Base-by-base conservation (phyloP, 2,329 filamentous ascomycete genomes). In the Diaporthe destruens region DNA sequence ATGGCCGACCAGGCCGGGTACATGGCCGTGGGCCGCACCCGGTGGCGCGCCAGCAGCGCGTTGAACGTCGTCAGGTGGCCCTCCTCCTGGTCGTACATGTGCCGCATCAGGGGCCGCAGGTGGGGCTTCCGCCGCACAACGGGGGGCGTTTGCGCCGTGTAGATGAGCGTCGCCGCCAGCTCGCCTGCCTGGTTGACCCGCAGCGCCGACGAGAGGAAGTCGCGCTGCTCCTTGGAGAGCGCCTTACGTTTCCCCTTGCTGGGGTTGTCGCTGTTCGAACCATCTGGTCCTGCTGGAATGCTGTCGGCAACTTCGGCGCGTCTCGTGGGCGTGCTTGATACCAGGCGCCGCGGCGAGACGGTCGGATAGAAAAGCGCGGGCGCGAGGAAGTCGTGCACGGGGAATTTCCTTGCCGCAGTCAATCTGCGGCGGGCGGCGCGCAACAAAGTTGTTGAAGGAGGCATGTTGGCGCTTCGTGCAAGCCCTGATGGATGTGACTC, bases 11-110 rank as follows among this genome's bases (percentile, higher is more conserved):
- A 99, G 2, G 98, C 75, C 0, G 96, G 96, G 79, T 97, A 97
- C 85, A 99, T 92, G 16, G 93, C 94, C 0, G 96, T 98, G 0
- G 96, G 96, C 0, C 96, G 93, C 67, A 99, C 91, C 71, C 95
- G 94, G 82, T 98, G 96, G 78, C 92, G 93, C 23, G 93, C 91
- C 6, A 98, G 86, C 34, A 98, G 88, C 3, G 86, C 79, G 82
- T 98, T 97, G 88, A 98, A 99, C 47, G 92, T 96, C 5, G 85
- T 83, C 77, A 98, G 91, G 82, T 99, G 96, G 11, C 91, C 92
- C 16, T 90, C 94, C 86, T 99, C 96, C 82, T 99, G 96, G 78
- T 96, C 94, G 86, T 98, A 95, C 96, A 99, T 99, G 87, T 98
- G 96, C 78, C 92, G 90, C 94, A 99, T 98, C 42, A 98, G 85